These are phyloP conservation scores for Musa balbisiana DNA, from an alignment of 202 grass and related monocot genomes.

Conservation along the genomic window DNA sequence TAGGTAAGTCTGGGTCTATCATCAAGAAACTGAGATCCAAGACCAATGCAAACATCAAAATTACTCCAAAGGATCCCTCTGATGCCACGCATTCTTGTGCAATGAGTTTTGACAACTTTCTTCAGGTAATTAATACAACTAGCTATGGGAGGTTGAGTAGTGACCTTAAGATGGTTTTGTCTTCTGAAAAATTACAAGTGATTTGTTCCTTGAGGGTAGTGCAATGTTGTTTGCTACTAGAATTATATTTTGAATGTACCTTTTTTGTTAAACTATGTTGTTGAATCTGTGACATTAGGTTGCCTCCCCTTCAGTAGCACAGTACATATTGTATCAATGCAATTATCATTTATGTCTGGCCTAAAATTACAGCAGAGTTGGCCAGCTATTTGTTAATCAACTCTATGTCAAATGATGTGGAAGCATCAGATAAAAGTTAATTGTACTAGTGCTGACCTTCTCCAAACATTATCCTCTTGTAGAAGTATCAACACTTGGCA, in stretches of 20 bases:
- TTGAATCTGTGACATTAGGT: too few species aligned
- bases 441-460: not conserved
- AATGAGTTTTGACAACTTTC: conserved; percentile 85
- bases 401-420: not conserved
- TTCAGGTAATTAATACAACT: conserved; percentile 57
- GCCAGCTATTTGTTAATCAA: too few species aligned
- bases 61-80: conserved; percentile 68
- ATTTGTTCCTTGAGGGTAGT: too few species aligned
- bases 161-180: not conserved
- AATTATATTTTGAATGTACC: too few species aligned
- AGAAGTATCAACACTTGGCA: not conserved
- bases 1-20: conserved; percentile 72
- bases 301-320: too few species aligned
- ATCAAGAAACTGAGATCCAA: conserved; percentile 66
- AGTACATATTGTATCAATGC: too few species aligned
- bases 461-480: not conserved
- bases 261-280: too few species aligned
- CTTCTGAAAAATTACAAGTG: too few species aligned
- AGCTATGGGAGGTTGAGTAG: conserved; percentile 8
- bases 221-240: too few species aligned
- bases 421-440: not conserved
- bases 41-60: conserved; percentile 63
- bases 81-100: conserved; percentile 72
- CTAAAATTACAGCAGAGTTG: too few species aligned
- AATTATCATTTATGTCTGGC: too few species aligned